These are phyloP conservation scores for Penicillium soppii DNA, from an alignment of 495 filamentous ascomycete genomes.

Conservation along the genomic window DNA sequence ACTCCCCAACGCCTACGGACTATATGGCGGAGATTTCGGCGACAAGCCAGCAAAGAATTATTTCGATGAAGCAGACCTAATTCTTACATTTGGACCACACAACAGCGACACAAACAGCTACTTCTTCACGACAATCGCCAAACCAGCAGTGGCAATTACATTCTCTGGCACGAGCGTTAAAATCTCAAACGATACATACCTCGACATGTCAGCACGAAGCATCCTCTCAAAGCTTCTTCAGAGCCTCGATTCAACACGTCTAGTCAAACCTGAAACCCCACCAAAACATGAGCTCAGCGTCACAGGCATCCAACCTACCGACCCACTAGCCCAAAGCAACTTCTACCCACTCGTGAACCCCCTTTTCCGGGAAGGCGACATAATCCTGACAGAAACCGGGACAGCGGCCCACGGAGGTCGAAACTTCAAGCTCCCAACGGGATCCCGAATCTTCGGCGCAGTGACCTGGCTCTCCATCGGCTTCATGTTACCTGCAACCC, in stretches of 20 bases:
- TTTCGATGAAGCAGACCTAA: slow-evolving; percentile 32
- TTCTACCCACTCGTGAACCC: slow-evolving; percentile 32
- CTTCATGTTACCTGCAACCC: slow-evolving; percentile 47
- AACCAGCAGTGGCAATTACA: slow-evolving; percentile 22
- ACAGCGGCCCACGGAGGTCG: slow-evolving; percentile 36
- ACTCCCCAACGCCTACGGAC: slow-evolving; percentile 33
- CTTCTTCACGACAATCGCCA: slow-evolving; percentile 29
- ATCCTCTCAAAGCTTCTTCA: slow-evolving; percentile 21
- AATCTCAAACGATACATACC: slow-evolving; percentile 26
- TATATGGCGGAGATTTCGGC: slow-evolving; percentile 32
- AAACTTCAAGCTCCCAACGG: slow-evolving; percentile 26
- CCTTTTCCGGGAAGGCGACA: slow-evolving; percentile 34
- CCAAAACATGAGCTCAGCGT: slow-evolving; percentile 9
- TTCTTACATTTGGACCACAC: slow-evolving; percentile 34
- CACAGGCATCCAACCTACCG: slow-evolving; percentile 13
- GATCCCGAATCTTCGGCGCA: slow-evolving; percentile 32
- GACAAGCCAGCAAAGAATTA: slow-evolving; percentile 20
- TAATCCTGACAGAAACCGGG: slow-evolving; percentile 43
- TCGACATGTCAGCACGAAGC: slow-evolving; percentile 18
- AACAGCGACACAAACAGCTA: slow-evolving; percentile 40
- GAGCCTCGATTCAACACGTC: slow-evolving; percentile 18
- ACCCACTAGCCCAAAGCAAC: slow-evolving; percentile 26
- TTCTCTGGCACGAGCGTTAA: slow-evolving; percentile 30
- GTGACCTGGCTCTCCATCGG: slow-evolving; percentile 47
- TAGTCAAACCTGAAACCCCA: slow-evolving; percentile 14